Conservation (phyloP, 1,139 yeast species). For the Debaryomycetaceae sp. region DNA sequence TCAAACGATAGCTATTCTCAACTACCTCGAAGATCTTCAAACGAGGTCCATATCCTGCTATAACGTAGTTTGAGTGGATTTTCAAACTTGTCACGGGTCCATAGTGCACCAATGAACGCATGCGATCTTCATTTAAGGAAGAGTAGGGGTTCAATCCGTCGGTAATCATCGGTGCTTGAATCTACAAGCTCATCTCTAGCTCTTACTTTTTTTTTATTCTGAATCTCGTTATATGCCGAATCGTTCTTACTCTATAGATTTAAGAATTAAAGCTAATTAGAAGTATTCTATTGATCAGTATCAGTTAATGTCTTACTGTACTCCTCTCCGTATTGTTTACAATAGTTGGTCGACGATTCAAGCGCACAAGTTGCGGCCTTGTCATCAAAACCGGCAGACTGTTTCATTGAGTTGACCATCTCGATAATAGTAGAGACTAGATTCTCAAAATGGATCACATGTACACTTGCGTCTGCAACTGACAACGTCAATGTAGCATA, state of each 20-base stretch:
- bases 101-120: slow-evolving; percentile 37
- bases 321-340: slow-evolving; percentile 8
- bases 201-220: background rate
- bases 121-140: slow-evolving; percentile 8
- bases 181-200: background rate
- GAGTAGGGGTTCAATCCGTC: slow-evolving; percentile 10
- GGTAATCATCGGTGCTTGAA: background rate
- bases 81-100: slow-evolving; percentile 75
- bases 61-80: slow-evolving; percentile 35
- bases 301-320: background rate
- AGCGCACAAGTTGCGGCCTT: slow-evolving; percentile 21
- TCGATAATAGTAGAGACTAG: slow-evolving; percentile 3
- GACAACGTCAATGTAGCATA: slow-evolving; percentile 10
- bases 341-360: slow-evolving; percentile 14
- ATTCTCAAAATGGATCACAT: slow-evolving; percentile 10
- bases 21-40: slow-evolving; percentile 50
- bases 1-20: slow-evolving; percentile 27
- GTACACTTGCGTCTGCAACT: slow-evolving; percentile 11
- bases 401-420: slow-evolving; percentile 5
- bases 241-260: background rate
- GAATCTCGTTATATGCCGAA: background rate
- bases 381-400: slow-evolving; percentile 3
- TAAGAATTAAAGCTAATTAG: background rate
- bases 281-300: background rate
- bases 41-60: slow-evolving; percentile 76